phyloP scores from a whole-genome alignment of 192 early-diverging fungal genomes.

The Gamsiella multidivaricata region DNA sequence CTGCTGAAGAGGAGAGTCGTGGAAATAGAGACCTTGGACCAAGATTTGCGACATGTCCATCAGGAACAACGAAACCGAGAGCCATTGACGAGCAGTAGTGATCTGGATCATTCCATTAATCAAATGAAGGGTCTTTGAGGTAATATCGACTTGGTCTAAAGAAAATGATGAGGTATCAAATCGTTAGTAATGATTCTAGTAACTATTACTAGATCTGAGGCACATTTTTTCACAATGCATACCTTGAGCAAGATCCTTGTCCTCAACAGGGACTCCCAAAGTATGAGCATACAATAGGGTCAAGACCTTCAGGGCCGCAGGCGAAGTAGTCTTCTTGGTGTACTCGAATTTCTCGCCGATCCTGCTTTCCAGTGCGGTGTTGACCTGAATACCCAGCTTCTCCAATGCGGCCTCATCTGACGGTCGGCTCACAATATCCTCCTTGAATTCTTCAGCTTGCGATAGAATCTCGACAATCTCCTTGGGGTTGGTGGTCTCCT shows the following conservation, averaged over 20 bases:
- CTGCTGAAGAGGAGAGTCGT: slow-evolving; percentile 85
- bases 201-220: neutral
- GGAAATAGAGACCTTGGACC: slow-evolving; percentile 85
- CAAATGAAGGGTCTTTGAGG: slow-evolving; percentile 78
- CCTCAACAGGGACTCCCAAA: slow-evolving; percentile 72
- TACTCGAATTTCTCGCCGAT: slow-evolving; percentile 72
- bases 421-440: slow-evolving; percentile 54
- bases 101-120: slow-evolving; percentile 92
- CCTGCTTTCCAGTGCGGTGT: slow-evolving; percentile 63
- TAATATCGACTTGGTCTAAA: slow-evolving; percentile 77
- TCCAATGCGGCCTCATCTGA: slow-evolving; percentile 62
- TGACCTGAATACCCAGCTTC: slow-evolving; percentile 55
- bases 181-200: neutral
- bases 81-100: slow-evolving; percentile 87
- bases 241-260: slow-evolving; percentile 59
- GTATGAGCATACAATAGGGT: slow-evolving; percentile 89
- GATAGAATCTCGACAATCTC: slow-evolving; percentile 83
- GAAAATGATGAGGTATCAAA: neutral
- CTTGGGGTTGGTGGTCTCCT: slow-evolving; percentile 73
- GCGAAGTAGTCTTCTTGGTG: slow-evolving; percentile 66
- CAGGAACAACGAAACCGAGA: slow-evolving; percentile 69
- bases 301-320: slow-evolving; percentile 72
- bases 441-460: slow-evolving; percentile 79
- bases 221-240: too few relatives aligned
- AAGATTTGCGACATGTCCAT: slow-evolving; percentile 92